Evolutionary conservation across 2,329 filamentous ascomycete genomes (phyloP).

Genomic region (Paraphoma sp.): DNA sequence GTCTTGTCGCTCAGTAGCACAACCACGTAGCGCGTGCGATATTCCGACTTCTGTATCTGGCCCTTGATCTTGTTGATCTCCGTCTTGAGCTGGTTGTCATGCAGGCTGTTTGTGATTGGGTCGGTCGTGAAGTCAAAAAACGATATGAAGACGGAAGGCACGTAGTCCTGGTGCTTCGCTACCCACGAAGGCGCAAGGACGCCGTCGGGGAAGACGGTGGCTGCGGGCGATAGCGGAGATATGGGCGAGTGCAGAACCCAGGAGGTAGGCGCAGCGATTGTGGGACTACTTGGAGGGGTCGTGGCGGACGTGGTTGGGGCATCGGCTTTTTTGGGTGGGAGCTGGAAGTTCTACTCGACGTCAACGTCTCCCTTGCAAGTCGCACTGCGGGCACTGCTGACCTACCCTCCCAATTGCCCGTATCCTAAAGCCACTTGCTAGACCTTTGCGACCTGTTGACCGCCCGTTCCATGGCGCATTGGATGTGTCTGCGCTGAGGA

Average conservation of each 20-base stretch:
- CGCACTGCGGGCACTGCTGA: conserved; percentile 46
- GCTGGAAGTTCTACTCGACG: conserved; percentile 56
- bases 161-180: conserved; percentile 82
- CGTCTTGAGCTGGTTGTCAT: conserved; percentile 85
- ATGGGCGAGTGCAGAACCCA: conserved; percentile 84
- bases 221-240: conserved; percentile 85
- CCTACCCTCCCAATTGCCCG: conserved; percentile 81
- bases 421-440: conserved; percentile 68
- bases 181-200: conserved; percentile 84
- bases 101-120: conserved; percentile 73
- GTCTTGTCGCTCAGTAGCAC: conserved; percentile 78
- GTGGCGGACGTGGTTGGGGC: conserved; percentile 61
- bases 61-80: conserved; percentile 82
- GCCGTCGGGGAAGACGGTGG: conserved; percentile 86
- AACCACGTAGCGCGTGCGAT: conserved; percentile 78
- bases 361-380: conserved; percentile 23
- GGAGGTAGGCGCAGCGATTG: conserved; percentile 53
- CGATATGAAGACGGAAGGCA: conserved; percentile 80
- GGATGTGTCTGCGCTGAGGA: conserved; percentile 70
- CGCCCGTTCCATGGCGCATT: conserved; percentile 71
- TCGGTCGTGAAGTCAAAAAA: conserved; percentile 82
- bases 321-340: conserved; percentile 69
- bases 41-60: conserved; percentile 72
- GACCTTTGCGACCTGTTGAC: conserved; percentile 55
- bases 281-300: conserved; percentile 60